Conservation (phyloP, 2,329 filamentous ascomycete species). For the Torrubiellomyces zombiae region DNA sequence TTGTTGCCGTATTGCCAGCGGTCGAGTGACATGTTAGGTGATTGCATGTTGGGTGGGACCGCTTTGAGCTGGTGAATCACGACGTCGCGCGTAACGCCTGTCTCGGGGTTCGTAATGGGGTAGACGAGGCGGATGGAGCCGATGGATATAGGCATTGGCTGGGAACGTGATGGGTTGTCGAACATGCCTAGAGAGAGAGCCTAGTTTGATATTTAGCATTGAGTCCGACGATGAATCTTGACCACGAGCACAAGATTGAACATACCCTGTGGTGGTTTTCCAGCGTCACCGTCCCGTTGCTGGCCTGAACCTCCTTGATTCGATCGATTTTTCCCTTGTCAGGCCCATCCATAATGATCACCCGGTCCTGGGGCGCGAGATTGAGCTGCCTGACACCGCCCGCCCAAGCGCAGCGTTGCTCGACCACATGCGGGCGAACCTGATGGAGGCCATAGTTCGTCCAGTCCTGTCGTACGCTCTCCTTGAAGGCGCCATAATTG, state of each 20-base stretch:
- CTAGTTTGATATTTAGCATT: conserved; percentile 8
- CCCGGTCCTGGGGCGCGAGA: conserved; percentile 55
- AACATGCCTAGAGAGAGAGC: conserved; percentile 15
- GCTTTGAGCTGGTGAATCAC: conserved; percentile 57
- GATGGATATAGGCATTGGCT: conserved; percentile 40
- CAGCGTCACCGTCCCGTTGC: conserved; percentile 42
- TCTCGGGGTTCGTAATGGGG: conserved; percentile 49
- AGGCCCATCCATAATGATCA: conserved; percentile 61
- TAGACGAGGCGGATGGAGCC: conserved; percentile 67
- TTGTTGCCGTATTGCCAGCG: conserved; percentile 24
- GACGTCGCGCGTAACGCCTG: conserved; percentile 52
- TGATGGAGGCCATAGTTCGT: conserved; percentile 13
- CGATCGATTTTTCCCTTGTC: conserved; percentile 72
- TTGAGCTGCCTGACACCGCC: conserved; percentile 40
- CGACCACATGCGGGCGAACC: conserved; percentile 17
- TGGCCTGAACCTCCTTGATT: conserved; percentile 39
- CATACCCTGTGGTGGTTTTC: conserved; percentile 48
- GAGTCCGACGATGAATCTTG: too few species aligned
- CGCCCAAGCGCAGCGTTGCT: conserved; percentile 35
- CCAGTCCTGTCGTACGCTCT: conserved; percentile 20
- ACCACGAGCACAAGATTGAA: too few species aligned
- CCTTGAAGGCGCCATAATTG: conserved; percentile 38
- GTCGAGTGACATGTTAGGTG: conserved; percentile 22
- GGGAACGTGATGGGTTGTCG: conserved; percentile 12
- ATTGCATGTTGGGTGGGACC: conserved; percentile 29